Percentiles rank a stretch among this genome's conserved stretches.
These are phyloP conservation scores for Euphorbia corollata DNA, from an alignment of 441 rosid species.

Conservation along the genomic window DNA sequence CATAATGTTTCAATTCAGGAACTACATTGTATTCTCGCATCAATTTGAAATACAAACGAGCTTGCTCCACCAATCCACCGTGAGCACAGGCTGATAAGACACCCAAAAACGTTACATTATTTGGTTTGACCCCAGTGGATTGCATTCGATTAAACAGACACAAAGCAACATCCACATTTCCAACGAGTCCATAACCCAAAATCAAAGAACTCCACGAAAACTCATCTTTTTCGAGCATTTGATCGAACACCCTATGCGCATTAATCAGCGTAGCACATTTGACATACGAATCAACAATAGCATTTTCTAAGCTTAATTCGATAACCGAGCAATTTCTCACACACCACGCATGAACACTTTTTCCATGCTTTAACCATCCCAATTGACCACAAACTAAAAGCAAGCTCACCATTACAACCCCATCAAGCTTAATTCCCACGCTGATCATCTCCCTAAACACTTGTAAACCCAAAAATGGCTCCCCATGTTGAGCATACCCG, in stretches of 20 bases:
- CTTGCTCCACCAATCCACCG: constrained; percentile 45
- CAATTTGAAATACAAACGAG: constrained; percentile 30
- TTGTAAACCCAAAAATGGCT: constrained; percentile 34
- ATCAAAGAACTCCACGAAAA: constrained; percentile 63
- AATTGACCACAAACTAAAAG: constrained; percentile 41
- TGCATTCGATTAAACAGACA: constrained; percentile 42
- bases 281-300: constrained; percentile 43
- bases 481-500: constrained; percentile 52
- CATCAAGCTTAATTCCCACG: constrained; percentile 33
- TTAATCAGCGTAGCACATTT: constrained; percentile 33
- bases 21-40: constrained; percentile 36
- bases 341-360: constrained; percentile 57
- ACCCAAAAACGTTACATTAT: constrained; percentile 59
- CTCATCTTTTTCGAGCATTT: constrained; percentile 40
- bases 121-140: constrained; percentile 31
- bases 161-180: constrained; percentile 28
- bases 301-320: constrained; percentile 50
- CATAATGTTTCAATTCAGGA: constrained; percentile 44
- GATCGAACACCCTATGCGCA: constrained; percentile 33
- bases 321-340: constrained; percentile 33
- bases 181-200: constrained; percentile 47
- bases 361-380: constrained; percentile 48
- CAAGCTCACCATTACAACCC: constrained; percentile 60
- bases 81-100: constrained; percentile 55
- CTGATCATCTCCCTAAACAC: constrained; percentile 38